Base-by-base conservation (phyloP, 2,329 filamentous ascomycete species). In the Paraphoma chrysanthemicola region DNA sequence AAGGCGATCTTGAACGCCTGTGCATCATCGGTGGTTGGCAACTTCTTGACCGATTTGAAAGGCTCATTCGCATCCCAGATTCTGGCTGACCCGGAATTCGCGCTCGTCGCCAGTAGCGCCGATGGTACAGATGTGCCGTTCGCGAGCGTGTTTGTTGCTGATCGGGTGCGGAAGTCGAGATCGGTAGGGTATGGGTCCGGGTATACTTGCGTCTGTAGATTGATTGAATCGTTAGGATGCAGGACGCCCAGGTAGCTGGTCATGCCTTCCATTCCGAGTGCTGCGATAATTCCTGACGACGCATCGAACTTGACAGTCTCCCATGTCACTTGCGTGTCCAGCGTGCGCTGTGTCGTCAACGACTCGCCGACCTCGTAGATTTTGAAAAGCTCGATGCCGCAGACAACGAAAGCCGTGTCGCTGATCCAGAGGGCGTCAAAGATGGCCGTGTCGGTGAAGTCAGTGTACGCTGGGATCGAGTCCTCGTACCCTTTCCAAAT, bases 381-480 rank as follows among this genome's bases (percentile, higher is more conserved):
- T 28, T 75, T 73, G 50, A 79, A 71, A 3, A 77, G 65, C 18
- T 75, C 67, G 8, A 76, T 74, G 10, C 80, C 80, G 51, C 78
- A 80, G 10, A 81, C 77, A 9, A 79, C 71, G 57, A 83, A 81
- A 1, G 71, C 70, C 3, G 76, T 72, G 12, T 79, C 75, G 44
- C 68, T 76, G 41, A 77, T 77, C 80, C 80, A 82, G 11, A 75
- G 72, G 1, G 77, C 80, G 54, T 82, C 80, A 28, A 77, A 69
- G 1, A 81, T 74, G 51, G 72, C 72, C 4, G 73, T 72, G 18
- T 79, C 76, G 9, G 75, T 76, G 47, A 80, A 80, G 16, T 77
- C 70, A 23, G 72, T 74, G 74, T 76, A 80, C 4, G 77, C 66
- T 5, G 79, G 78, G 29, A 79, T 75, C 18, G 69, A 70, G 44